These are phyloP conservation scores for Termitomyces sp. DNA, from an alignment of 768 basidiomycete genomes.

Conservation along the genomic window DNA sequence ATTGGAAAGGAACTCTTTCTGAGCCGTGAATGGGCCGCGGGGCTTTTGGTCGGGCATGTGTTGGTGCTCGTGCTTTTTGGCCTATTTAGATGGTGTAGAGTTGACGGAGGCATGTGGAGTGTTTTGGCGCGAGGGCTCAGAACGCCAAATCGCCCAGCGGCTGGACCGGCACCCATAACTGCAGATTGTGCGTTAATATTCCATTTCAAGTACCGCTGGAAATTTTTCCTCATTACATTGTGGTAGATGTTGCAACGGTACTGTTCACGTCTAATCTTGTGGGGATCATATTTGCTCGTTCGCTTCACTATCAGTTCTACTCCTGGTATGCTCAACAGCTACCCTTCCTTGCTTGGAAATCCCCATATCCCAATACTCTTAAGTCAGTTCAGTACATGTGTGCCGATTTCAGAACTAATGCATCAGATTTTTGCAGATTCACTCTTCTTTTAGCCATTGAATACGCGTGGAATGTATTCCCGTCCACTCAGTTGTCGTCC, in stretches of 20 bases:
- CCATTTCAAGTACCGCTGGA: background rate
- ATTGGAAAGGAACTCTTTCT: slow-evolving; percentile 73
- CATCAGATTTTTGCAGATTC: slow-evolving; percentile 37
- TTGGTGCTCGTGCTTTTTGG: slow-evolving; percentile 59
- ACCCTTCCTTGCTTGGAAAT: slow-evolving; percentile 77
- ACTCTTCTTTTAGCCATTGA: slow-evolving; percentile 58
- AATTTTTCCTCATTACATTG: slow-evolving; percentile 9
- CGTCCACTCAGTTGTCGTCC: slow-evolving; percentile 53
- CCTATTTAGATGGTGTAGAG: slow-evolving; percentile 66
- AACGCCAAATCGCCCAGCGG: slow-evolving; percentile 46
- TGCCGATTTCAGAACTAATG: slow-evolving; percentile 3
- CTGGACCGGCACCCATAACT: slow-evolving; percentile 39
- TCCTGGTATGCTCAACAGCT: slow-evolving; percentile 94
- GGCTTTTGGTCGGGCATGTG: slow-evolving; percentile 64
- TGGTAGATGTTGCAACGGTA: slow-evolving; percentile 67
- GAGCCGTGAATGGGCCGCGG: slow-evolving; percentile 50
- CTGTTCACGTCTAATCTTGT: slow-evolving; percentile 90
- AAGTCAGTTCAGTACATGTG: slow-evolving; percentile 37
- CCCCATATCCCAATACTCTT: slow-evolving; percentile 51
- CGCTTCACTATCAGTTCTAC: slow-evolving; percentile 97
- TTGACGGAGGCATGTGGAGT: slow-evolving; percentile 58
- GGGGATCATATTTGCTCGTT: slow-evolving; percentile 88
- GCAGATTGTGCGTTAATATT: slow-evolving; percentile 52
- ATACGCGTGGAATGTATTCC: slow-evolving; percentile 86
- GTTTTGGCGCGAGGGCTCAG: slow-evolving; percentile 52